phyloP scores from a whole-genome alignment of 2,329 filamentous ascomycete species.

The Ramularia endophylla region DNA sequence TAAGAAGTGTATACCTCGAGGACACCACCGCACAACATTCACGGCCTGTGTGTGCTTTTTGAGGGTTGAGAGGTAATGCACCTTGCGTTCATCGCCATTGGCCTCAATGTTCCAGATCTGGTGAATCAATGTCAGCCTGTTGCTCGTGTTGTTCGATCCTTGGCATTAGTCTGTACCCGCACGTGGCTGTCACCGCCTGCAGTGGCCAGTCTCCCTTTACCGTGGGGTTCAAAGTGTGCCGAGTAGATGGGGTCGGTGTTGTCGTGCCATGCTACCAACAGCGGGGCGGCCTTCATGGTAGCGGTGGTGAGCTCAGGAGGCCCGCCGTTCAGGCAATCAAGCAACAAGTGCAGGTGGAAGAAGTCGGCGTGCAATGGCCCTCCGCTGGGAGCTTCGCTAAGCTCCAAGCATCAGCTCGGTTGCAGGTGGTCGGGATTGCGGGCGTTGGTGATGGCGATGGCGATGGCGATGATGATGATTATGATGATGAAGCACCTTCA shows the following conservation, averaged over 20 bases:
- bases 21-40: slow-evolving; percentile 95
- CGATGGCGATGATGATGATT: too few relatives aligned
- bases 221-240: slow-evolving; percentile 88
- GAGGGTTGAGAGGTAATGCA: slow-evolving; percentile 87
- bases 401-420: too few relatives aligned
- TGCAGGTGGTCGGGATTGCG: too few relatives aligned
- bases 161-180: slow-evolving; percentile 53
- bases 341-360: too few relatives aligned
- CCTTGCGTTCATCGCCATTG: slow-evolving; percentile 77
- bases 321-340: too few relatives aligned
- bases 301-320: too few relatives aligned
- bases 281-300: slow-evolving; percentile 86
- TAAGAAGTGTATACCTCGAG: slow-evolving; percentile 60
- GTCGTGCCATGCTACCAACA: slow-evolving; percentile 99
- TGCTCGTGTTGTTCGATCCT: slow-evolving; percentile 1
- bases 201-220: slow-evolving; percentile 86
- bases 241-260: slow-evolving; percentile 97
- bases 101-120: slow-evolving; percentile 88
- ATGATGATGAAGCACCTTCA: too few relatives aligned
- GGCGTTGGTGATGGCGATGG: too few relatives aligned
- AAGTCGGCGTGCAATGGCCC: too few relatives aligned
- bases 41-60: slow-evolving; percentile 94
- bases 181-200: slow-evolving; percentile 97
- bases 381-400: too few relatives aligned
- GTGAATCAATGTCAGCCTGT: not conserved